Percentiles rank a stretch among this genome's conserved stretches.
Conservation (phyloP, 164 flowering plant genomes). For the Echeveria elegans region DNA sequence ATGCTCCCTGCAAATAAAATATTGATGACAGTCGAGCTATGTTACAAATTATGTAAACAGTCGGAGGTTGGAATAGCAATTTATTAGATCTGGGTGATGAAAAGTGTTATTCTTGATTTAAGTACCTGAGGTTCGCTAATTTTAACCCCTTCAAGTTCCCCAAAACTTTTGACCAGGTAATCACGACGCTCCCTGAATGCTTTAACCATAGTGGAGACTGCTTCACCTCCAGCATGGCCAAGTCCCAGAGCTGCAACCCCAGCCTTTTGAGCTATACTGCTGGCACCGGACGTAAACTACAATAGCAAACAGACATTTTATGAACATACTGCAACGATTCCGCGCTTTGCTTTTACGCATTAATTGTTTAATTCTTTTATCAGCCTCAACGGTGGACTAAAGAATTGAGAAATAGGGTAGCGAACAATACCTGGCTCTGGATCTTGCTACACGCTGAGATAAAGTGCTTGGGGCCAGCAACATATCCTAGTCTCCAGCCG, state of each 20-base stretch:
- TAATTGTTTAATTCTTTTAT: not conserved
- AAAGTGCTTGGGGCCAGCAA: slow-evolving; percentile 95
- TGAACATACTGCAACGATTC: too few relatives aligned
- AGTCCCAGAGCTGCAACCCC: slow-evolving; percentile 86
- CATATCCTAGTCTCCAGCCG: slow-evolving; percentile 97
- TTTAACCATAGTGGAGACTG: slow-evolving; percentile 68
- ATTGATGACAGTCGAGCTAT: too few relatives aligned
- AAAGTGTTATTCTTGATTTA: not conserved
- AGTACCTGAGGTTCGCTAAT: slow-evolving; percentile 87
- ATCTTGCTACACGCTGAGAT: slow-evolving; percentile 80
- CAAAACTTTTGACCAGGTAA: slow-evolving; percentile 60
- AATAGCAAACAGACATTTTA: too few relatives aligned
- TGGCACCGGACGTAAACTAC: slow-evolving; percentile 92
- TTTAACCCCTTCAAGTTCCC: slow-evolving; percentile 68
- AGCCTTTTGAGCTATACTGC: slow-evolving; percentile 93
- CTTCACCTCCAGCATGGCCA: slow-evolving; percentile 93
- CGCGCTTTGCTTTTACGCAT: not conserved
- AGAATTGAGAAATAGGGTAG: not conserved
- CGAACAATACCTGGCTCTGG: slow-evolving; percentile 75
- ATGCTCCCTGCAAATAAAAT: slow-evolving; percentile 72
- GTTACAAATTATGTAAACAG: not conserved
- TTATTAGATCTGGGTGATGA: not conserved
- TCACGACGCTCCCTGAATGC: slow-evolving; percentile 85
- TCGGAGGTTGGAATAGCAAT: not conserved
- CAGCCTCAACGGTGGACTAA: not conserved